Base-by-base conservation (phyloP, 129 eudicot genomes). In the Logfia minima region DNA sequence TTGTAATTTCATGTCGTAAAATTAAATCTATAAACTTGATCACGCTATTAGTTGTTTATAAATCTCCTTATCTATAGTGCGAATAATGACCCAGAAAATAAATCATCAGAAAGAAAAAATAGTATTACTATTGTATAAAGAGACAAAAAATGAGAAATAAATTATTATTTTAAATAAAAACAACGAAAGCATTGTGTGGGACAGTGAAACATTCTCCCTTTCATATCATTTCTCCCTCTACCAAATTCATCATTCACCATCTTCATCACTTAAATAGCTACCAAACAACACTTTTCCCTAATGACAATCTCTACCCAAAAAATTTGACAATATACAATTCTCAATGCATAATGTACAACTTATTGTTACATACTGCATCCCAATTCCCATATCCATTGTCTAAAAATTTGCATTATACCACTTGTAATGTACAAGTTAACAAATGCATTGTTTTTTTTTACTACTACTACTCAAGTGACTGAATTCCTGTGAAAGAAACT, bases 401-500 rank as follows among this genome's bases (percentile, higher is more conserved):
- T 62, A 14, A 62, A 43, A 26, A 26, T 0, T 39, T 35, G 68
- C 75, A 67, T 24, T 34, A 18, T 16, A 35, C 51, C 51, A 43
- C 81, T 77, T 77, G 81, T 24, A 62, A 71, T 71, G 77, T 72
- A 72, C 83, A 72, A 79, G 78, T 51, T n/a, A 72, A 79, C 4
- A 72, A 72, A 72, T 79, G 83, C 78, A 53, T 63, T n/a, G 19
- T 34, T 16, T 32, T 51, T 51, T 21, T 3, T 51, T 13, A 3
- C 35, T 59, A 43, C 39, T 31, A 64, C 52, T 63, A 79, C 70
- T 74, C 79, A 21, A 71, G 77, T 45, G 85, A 82, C 26, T 74
- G 94, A 66, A 84, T 82, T 14, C 94, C 97, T 22, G 88, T 87
- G 69, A 86, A 92, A 59, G 98, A 93, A 68, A 93, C 95, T 84